Conservation (phyloP, 345 rosid genomes). For the Aurinia saxatilis region DNA sequence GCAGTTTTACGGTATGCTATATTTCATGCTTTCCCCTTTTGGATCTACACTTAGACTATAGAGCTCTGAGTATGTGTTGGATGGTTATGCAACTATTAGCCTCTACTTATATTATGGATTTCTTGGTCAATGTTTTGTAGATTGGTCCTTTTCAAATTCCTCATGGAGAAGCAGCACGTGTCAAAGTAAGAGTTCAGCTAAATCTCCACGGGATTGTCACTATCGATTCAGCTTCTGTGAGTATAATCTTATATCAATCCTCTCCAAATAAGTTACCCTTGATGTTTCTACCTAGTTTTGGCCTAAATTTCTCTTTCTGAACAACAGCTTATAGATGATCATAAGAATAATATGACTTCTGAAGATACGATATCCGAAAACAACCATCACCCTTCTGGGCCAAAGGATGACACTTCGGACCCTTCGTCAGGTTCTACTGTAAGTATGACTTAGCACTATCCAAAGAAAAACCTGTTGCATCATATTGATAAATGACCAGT, state of each 20-base stretch:
- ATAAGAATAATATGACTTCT: conserved; percentile 27
- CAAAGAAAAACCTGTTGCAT: too few relatives aligned
- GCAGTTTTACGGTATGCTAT: conserved; percentile 46
- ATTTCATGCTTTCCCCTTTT: not conserved
- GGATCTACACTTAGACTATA: not conserved
- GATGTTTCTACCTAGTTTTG: not conserved
- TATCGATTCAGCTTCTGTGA: conserved; percentile 55
- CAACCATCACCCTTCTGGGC: conserved; percentile 29
- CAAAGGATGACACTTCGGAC: conserved; percentile 22
- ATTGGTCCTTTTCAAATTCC: conserved; percentile 62
- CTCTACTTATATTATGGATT: not conserved
- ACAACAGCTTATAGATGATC: conserved; percentile 43
- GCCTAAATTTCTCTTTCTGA: conserved; percentile 14
- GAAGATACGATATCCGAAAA: conserved; percentile 30
- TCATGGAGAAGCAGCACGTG: conserved; percentile 39
- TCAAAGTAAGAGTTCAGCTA: conserved; percentile 58
- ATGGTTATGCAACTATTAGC: not conserved
- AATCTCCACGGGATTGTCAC: conserved; percentile 64
- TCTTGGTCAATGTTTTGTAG: conserved; percentile 31
- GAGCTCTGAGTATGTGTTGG: not conserved
- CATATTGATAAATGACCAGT: too few relatives aligned
- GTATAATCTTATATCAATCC: conserved; percentile 10
- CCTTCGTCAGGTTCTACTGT: conserved; percentile 25
- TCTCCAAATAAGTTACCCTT: not conserved
- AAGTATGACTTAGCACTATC: conserved; percentile 25